Conservation (phyloP, 2,329 filamentous ascomycete species). For the Talaromyces sp. region DNA sequence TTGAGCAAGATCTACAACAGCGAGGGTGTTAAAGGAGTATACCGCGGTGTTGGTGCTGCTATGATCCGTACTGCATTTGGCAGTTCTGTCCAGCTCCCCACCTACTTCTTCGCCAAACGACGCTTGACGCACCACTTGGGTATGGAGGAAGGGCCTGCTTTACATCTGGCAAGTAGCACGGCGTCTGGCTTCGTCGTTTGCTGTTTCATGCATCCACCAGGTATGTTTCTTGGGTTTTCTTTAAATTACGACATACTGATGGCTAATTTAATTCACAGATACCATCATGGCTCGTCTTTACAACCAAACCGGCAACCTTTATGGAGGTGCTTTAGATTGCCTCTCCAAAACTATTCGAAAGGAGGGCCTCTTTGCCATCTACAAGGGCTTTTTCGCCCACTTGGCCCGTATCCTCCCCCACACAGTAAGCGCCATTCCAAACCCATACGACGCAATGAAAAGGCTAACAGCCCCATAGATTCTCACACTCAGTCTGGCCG, state of each 20-base stretch:
- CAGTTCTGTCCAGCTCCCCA: conserved; percentile 92
- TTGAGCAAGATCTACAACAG: conserved; percentile 73
- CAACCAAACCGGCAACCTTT: conserved; percentile 98
- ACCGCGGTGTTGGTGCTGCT: conserved; percentile 86
- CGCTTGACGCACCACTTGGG: conserved; percentile 77
- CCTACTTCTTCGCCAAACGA: conserved; percentile 97
- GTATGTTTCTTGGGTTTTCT: conserved; percentile 48
- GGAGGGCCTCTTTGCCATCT: conserved; percentile 88
- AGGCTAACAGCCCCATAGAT: conserved; percentile 56
- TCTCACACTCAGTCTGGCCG: conserved; percentile 86
- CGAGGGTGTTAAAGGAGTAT: conserved; percentile 81
- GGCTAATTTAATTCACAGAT: conserved; percentile 54
- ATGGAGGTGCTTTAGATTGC: conserved; percentile 90
- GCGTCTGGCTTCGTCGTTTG: conserved; percentile 95
- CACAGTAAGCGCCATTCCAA: conserved; percentile 58
- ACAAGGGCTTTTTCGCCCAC: conserved; percentile 97
- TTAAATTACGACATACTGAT: neutral
- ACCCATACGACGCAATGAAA: neutral
- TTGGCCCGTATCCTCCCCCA: conserved; percentile 92
- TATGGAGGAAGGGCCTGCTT: conserved; percentile 85
- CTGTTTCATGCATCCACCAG: conserved; percentile 95
- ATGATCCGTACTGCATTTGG: conserved; percentile 97
- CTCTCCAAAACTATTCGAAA: conserved; percentile 86
- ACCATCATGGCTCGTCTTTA: conserved; percentile 99
- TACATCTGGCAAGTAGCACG: conserved; percentile 87